These are phyloP conservation scores for Tulasnella sp. DNA, from an alignment of 768 basidiomycete genomes.

Conservation along the genomic window DNA sequence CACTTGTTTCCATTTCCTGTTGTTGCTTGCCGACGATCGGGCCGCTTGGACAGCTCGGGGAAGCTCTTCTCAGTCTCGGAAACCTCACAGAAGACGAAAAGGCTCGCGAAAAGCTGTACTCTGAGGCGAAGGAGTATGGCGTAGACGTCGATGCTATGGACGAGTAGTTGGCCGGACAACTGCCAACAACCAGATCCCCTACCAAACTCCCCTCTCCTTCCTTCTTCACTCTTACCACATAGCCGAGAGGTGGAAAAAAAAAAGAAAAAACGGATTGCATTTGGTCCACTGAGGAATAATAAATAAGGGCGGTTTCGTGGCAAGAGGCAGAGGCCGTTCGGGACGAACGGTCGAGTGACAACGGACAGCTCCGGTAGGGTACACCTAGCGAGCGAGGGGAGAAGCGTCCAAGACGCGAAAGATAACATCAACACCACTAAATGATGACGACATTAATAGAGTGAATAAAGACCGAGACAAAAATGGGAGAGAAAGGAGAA, in stretches of 20 bases:
- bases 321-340: background rate
- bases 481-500: background rate
- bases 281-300: background rate
- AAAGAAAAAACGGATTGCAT: background rate
- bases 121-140: slow-evolving; percentile 45
- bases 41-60: slow-evolving; percentile 49
- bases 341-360: background rate
- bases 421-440: slow-evolving; percentile 4
- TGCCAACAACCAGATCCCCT: background rate
- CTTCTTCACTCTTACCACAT: background rate
- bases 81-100: slow-evolving; percentile 57
- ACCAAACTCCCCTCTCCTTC: background rate
- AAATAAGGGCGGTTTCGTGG: slow-evolving; percentile 8
- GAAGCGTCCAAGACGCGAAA: background rate
- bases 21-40: background rate
- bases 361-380: background rate
- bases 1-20: background rate
- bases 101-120: slow-evolving; percentile 57
- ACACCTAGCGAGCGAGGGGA: background rate
- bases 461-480: background rate
- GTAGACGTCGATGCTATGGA: slow-evolving; percentile 3
- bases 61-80: slow-evolving; percentile 62
- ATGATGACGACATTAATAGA: slow-evolving; percentile 3
- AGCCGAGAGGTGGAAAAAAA: background rate
- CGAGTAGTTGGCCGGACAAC: background rate